phyloP scores from a whole-genome alignment of 2,329 filamentous ascomycete species.

The Fusarium xylarioides region DNA sequence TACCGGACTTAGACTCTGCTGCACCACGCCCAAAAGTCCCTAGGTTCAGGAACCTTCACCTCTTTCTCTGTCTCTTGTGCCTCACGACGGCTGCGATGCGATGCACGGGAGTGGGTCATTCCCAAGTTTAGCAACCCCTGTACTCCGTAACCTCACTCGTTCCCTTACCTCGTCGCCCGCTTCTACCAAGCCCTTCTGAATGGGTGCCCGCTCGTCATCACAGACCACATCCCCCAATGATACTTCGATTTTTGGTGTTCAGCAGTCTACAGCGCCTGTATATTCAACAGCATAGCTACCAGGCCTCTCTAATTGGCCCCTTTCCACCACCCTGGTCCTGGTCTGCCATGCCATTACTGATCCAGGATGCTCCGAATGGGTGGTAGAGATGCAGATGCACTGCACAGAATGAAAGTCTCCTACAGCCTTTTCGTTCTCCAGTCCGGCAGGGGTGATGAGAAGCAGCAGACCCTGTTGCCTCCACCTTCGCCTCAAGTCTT shows the following conservation, averaged over 20 bases:
- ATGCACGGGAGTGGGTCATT: constrained; percentile 30
- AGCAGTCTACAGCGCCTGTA: constrained; percentile 32
- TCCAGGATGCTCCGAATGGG: constrained; percentile 38
- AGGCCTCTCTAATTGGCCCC: constrained; percentile 37
- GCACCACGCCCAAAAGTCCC: constrained; percentile 22
- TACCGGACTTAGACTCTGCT: constrained; percentile 3
- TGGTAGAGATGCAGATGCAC: constrained; percentile 38
- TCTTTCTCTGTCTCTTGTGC: constrained; percentile 1
- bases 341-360: constrained; percentile 28
- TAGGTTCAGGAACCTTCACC: constrained; percentile 5
- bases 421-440: constrained; percentile 14
- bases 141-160: constrained; percentile 25
- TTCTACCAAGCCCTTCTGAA: constrained; percentile 21
- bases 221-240: constrained; percentile 36
- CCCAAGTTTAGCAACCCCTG: constrained; percentile 28
- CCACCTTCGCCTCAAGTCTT: constrained; percentile 34
- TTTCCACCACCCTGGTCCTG: constrained; percentile 33
- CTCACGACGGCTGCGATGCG: constrained; percentile 27
- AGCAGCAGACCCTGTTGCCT: constrained; percentile 24
- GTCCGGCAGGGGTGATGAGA: constrained; percentile 30
- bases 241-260: constrained; percentile 29
- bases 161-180: constrained; percentile 21
- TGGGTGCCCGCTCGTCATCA: constrained; percentile 40
- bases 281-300: constrained; percentile 24
- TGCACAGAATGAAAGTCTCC: constrained; percentile 32